Percentiles rank a stretch among this genome's conserved stretches.
phyloP scores from a whole-genome alignment of 192 early-diverging fungal species.

The Backusella luteola region DNA sequence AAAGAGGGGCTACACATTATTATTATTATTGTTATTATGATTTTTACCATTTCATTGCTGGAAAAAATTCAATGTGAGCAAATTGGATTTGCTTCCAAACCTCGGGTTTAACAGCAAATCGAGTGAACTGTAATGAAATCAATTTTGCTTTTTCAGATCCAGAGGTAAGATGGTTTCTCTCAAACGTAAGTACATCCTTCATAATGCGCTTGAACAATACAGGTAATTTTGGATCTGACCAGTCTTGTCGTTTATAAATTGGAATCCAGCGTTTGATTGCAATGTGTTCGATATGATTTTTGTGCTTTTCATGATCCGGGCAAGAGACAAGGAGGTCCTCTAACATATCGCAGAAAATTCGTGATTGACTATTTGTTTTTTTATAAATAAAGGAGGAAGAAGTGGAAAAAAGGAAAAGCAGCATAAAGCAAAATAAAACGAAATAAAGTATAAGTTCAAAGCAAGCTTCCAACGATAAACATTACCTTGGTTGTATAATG shows the following conservation, averaged over 20 bases:
- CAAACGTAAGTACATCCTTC: not conserved
- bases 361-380: not conserved
- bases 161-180: not conserved
- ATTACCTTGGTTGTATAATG: not conserved
- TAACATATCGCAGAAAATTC: constrained; percentile 5
- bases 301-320: not conserved
- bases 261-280: not conserved
- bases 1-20: not conserved
- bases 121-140: constrained; percentile 7
- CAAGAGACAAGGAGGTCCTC: not conserved
- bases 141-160: not conserved
- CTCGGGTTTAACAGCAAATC: constrained; percentile 32
- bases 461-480: not conserved
- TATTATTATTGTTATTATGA: not conserved
- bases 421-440: not conserved
- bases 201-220: constrained; percentile 13
- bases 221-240: constrained; percentile 9
- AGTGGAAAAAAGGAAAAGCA: not conserved
- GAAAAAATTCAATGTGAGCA: constrained; percentile 51
- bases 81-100: constrained; percentile 60
- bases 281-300: not conserved
- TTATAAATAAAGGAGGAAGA: not conserved
- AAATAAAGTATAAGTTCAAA: not conserved
- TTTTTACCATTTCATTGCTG: constrained; percentile 46
- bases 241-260: constrained; percentile 10